A percentile compares a stretch with the other conserved stretches of the same genome.
phyloP scores from a whole-genome alignment of 1,139 yeast species.

The Scheffersomyces segobiensis region DNA sequence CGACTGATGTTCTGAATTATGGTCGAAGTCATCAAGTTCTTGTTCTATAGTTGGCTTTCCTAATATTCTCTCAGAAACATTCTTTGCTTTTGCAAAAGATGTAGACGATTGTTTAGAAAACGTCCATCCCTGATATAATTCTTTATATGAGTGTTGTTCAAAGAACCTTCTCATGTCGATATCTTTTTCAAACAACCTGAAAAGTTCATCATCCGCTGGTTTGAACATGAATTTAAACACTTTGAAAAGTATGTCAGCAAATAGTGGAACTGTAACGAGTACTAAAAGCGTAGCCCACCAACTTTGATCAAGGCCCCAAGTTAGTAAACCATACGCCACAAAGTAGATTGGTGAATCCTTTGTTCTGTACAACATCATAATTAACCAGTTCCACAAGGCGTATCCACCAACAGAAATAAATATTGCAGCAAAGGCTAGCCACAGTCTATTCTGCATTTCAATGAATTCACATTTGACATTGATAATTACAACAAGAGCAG shows the following conservation, averaged over 20 bases:
- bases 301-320: slow-evolving; percentile 74
- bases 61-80: slow-evolving; percentile 11
- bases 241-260: slow-evolving; percentile 66
- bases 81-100: slow-evolving; percentile 7
- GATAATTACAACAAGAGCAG: slow-evolving; percentile 69
- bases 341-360: slow-evolving; percentile 66
- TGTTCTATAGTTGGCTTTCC: slow-evolving; percentile 6
- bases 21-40: neutral
- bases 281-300: slow-evolving; percentile 84
- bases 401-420: slow-evolving; percentile 84
- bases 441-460: slow-evolving; percentile 80
- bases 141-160: slow-evolving; percentile 71
- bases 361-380: slow-evolving; percentile 65
- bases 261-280: slow-evolving; percentile 55
- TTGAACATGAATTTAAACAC: slow-evolving; percentile 54
- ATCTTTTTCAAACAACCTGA: slow-evolving; percentile 75
- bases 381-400: slow-evolving; percentile 78
- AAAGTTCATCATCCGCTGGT: slow-evolving; percentile 78
- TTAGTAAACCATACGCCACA: slow-evolving; percentile 67
- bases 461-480: slow-evolving; percentile 77
- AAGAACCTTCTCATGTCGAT: slow-evolving; percentile 63
- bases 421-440: slow-evolving; percentile 69
- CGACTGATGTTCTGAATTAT: slow-evolving; percentile 18
- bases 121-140: slow-evolving; percentile 81
- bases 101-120: slow-evolving; percentile 50